These are phyloP conservation scores for Penicillium waksmanii DNA, from an alignment of 495 filamentous ascomycete genomes.

Conservation along the genomic window DNA sequence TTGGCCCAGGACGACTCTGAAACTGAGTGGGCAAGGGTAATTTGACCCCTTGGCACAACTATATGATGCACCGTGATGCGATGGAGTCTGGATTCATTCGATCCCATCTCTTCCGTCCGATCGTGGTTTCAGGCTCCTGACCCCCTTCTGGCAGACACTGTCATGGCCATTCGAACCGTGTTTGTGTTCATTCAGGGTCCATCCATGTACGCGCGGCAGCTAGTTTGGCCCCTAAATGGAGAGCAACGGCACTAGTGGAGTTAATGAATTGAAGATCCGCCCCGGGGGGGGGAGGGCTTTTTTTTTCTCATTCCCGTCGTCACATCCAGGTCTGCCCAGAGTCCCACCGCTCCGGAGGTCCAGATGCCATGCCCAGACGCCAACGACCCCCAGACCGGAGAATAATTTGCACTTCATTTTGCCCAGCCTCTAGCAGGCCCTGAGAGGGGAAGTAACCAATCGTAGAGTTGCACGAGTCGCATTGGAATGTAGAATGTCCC, in stretches of 20 bases:
- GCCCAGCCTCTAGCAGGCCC: slow-evolving; percentile 20
- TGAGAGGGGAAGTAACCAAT: slow-evolving; percentile 15
- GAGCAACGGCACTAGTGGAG: slow-evolving; percentile 14
- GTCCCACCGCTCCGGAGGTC: neutral
- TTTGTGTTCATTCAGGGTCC: slow-evolving; percentile 6
- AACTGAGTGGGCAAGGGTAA: slow-evolving; percentile 14
- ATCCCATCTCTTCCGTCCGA: slow-evolving; percentile 3
- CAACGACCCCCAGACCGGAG: slow-evolving; percentile 17
- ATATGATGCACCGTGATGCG: neutral
- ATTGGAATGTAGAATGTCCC: slow-evolving; percentile 37
- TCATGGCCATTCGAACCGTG: neutral
- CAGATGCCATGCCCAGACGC: slow-evolving; percentile 5
- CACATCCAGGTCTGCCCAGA: neutral
- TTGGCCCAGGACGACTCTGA: slow-evolving; percentile 22
- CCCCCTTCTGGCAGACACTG: neutral
- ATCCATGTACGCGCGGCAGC: slow-evolving; percentile 22
- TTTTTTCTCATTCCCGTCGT: neutral
- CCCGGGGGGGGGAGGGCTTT: slow-evolving; percentile 11
- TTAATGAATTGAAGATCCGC: slow-evolving; percentile 23
- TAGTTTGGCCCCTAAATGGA: slow-evolving; percentile 14
- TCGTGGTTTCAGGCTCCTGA: neutral
- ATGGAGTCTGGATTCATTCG: slow-evolving; percentile 4
- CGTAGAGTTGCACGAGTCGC: slow-evolving; percentile 9
- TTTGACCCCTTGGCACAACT: neutral
- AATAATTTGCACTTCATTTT: slow-evolving; percentile 19